These are phyloP conservation scores for Cercis canadensis DNA, from an alignment of 306 rosid species.

Conservation along the genomic window DNA sequence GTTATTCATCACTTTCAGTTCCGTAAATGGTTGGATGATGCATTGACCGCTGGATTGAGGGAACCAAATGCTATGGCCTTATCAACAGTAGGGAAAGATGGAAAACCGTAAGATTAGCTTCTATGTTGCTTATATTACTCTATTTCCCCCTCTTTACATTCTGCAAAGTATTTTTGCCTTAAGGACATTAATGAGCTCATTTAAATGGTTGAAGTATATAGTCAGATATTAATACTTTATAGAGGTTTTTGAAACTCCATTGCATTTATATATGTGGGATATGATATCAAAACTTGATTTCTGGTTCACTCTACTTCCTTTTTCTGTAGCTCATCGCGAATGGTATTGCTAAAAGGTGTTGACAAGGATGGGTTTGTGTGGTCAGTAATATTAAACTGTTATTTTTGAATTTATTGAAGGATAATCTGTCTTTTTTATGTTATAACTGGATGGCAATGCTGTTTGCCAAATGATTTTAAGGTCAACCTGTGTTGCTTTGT, in stretches of 20 bases:
- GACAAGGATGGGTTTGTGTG: conserved; percentile 94
- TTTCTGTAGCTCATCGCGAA: conserved; percentile 80
- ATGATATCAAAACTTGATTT: conserved; percentile 31
- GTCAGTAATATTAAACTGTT: conserved; percentile 56
- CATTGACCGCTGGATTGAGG: conserved; percentile 73
- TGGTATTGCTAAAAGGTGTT: conserved; percentile 88
- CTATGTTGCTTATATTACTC: conserved; percentile 32
- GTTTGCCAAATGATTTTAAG: conserved; percentile 29
- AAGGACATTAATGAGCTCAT: no score
- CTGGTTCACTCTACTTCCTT: no score
- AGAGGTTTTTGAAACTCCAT: background rate
- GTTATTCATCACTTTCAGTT: conserved; percentile 64
- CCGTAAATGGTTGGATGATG: conserved; percentile 88
- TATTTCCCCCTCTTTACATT: no score
- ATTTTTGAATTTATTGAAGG: no score
- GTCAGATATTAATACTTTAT: no score
- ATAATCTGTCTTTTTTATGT: background rate
- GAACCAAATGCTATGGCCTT: conserved; percentile 99
- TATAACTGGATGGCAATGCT: conserved; percentile 32
- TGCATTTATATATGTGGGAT: conserved; percentile 13
- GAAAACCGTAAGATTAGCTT: conserved; percentile 70
- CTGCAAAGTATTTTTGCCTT: no score
- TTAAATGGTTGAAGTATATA: no score
- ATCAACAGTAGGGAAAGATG: conserved; percentile 83
- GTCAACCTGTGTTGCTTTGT: conserved; percentile 31